These are phyloP conservation scores for Diaporthe amygdali DNA, from an alignment of 2,329 filamentous ascomycete species.

Conservation along the genomic window DNA sequence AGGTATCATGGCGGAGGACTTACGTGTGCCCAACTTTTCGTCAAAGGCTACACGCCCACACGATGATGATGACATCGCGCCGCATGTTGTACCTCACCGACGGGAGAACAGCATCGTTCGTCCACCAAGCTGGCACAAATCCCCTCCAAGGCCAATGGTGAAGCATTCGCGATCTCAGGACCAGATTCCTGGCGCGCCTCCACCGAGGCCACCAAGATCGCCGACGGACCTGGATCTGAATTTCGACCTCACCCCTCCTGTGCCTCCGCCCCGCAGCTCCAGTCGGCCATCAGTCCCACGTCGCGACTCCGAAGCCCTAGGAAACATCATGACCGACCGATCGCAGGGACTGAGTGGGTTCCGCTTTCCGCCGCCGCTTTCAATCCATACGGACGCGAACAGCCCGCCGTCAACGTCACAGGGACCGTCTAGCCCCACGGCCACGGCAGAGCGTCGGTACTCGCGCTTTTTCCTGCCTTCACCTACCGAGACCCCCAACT, in stretches of 20 bases:
- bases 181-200: constrained; percentile 48
- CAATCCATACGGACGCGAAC: constrained; percentile 29
- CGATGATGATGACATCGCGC: constrained; percentile 21
- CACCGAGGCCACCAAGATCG: constrained; percentile 57
- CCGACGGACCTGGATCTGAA: constrained; percentile 39
- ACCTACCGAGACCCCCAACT: constrained; percentile 43
- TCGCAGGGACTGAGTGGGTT: constrained; percentile 52
- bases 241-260: constrained; percentile 41
- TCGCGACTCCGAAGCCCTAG: constrained; percentile 46
- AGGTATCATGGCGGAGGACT: constrained; percentile 44
- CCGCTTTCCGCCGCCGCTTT: constrained; percentile 50
- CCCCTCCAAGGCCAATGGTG: constrained; percentile 42
- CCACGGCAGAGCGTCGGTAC: constrained; percentile 33
- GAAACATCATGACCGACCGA: constrained; percentile 43
- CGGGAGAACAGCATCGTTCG: constrained; percentile 28
- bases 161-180: constrained; percentile 56
- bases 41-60: constrained; percentile 38
- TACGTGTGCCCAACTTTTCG: constrained; percentile 55
- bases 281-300: constrained; percentile 56
- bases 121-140: constrained; percentile 35
- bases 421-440: constrained; percentile 34
- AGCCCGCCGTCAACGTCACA: constrained; percentile 34
- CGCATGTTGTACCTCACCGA: constrained; percentile 26
- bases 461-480: constrained; percentile 46
- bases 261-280: constrained; percentile 58